Percentiles rank a stretch among this genome's conserved stretches.
These are phyloP conservation scores for Gnetum montanum DNA, from an alignment of 75 land plant genomes.

Conservation along the genomic window DNA sequence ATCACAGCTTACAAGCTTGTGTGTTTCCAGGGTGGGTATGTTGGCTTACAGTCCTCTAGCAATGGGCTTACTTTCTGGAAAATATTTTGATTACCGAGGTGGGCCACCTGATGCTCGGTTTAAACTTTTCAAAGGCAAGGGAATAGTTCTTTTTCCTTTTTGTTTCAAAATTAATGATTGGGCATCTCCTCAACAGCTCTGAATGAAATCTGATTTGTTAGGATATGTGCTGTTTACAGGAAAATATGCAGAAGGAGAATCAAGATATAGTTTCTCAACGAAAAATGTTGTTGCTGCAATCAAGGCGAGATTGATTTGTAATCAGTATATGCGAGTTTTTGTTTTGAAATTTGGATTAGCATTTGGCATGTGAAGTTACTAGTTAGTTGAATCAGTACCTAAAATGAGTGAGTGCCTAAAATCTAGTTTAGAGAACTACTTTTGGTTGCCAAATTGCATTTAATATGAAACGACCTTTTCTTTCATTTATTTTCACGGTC, in stretches of 20 bases:
- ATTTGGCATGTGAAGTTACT: conserved; percentile 57
- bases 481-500: conserved; percentile 42
- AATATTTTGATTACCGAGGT: conserved; percentile 50
- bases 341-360: too few relatives aligned
- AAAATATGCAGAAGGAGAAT: conserved; percentile 80
- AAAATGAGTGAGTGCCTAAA: conserved; percentile 18
- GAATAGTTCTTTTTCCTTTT: not conserved
- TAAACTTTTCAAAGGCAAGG: conserved; percentile 63
- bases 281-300: conserved; percentile 35
- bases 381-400: conserved; percentile 74
- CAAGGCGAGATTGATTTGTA: conserved; percentile 33
- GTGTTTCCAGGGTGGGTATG: conserved; percentile 62
- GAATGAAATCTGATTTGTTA: not conserved
- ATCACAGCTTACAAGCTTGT: too few relatives aligned
- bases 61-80: conserved; percentile 91
- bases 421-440: too few relatives aligned
- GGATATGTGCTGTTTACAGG: conserved; percentile 42
- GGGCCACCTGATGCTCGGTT: conserved; percentile 66
- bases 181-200: not conserved
- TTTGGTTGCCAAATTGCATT: too few relatives aligned
- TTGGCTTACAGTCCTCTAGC: conserved; percentile 92
- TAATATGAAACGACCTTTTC: too few relatives aligned
- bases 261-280: conserved; percentile 58
- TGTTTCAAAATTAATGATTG: not conserved
- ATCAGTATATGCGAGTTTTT: too few relatives aligned